These are phyloP conservation scores for Drechslerella stenobrocha DNA, from an alignment of 2,329 filamentous ascomycete genomes.

Conservation along the genomic window DNA sequence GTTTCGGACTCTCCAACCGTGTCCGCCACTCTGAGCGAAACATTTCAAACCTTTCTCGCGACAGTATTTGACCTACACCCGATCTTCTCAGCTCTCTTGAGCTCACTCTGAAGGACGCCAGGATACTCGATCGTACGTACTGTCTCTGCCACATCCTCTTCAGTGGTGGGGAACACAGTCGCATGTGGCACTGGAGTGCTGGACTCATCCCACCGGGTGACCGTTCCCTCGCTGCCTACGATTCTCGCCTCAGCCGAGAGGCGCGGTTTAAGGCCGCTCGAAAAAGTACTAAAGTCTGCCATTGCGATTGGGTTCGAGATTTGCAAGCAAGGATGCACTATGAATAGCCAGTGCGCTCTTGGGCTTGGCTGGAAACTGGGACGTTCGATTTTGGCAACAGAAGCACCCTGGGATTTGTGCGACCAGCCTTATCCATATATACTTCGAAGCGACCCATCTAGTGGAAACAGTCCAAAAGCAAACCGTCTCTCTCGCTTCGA, in stretches of 20 bases:
- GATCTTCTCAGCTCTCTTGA: too few relatives aligned
- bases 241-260: constrained; percentile 25
- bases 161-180: constrained; percentile 18
- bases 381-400: too few relatives aligned
- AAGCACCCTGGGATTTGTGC: too few relatives aligned
- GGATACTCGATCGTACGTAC: constrained; percentile 11
- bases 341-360: too few relatives aligned
- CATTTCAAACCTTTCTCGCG: constrained; percentile 24
- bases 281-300: constrained; percentile 15
- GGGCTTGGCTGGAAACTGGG: too few relatives aligned
- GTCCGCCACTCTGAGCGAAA: constrained; percentile 36
- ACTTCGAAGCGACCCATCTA: too few relatives aligned
- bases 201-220: constrained; percentile 30
- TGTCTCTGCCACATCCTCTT: constrained; percentile 35
- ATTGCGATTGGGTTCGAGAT: constrained; percentile 8
- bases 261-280: constrained; percentile 5
- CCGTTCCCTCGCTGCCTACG: constrained; percentile 19
- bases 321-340: too few relatives aligned
- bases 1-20: constrained; percentile 29
- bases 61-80: constrained; percentile 36
- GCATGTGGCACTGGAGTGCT: constrained; percentile 12
- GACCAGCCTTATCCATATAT: too few relatives aligned
- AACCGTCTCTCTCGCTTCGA: too few relatives aligned
- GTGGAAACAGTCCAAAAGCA: too few relatives aligned
- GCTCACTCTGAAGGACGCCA: too few relatives aligned